Evolutionary conservation across 140 eudicot genomes (phyloP), one percentile per base, ranked within the genome.

Genomic region (Oenanthe javanica): DNA sequence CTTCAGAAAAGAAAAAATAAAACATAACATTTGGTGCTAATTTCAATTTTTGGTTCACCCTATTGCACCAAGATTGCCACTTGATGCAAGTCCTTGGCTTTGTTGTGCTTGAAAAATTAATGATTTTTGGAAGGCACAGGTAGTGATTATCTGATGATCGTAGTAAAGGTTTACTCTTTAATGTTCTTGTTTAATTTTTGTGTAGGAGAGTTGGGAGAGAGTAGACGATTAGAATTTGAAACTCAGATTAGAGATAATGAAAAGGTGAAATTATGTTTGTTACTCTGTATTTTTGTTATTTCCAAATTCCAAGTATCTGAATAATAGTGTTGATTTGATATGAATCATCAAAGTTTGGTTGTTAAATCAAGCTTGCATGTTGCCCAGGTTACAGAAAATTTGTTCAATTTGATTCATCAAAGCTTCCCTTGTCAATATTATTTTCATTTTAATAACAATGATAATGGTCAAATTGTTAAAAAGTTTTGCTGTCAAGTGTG

Each of bases 1-100:
- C 84, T 66, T 86, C 96, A 18, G 98, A 90, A 25, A 87, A 79
- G 82, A 92, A 84, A 64, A 57, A 91, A 91, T 79, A 89, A 70
- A 63, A 63, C 25, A 63, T 5, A 7, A 21, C 38, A 61, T 59
- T 18, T 23, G 16, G 11, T 23, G 71, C 15, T n/a, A n/a, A 23
- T 23, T 61, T 21, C 36, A 61, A 23, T 55, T 5, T 55, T 55
- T 18, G 23, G 23, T 55, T 18, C 25, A 55, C 23, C 63, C 63
- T 19, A 18, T 6, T 55, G 63, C 63, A 9, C 23, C 71, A 63
- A 61, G 71, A 63, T 61, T 63, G 71, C 71, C 71, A 63, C 15
- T 23, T 63, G 70, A 9, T 63, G 71, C 71, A 63, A 63, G 40
- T 63, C 71, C 23, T 63, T 25, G 40, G 71, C 40, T 23, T 23